Percentiles rank a stretch among this genome's conserved stretches.
Evolutionary conservation across 768 basidiomycete species (phyloP).

Genomic region (Scleroderma citrinum): DNA sequence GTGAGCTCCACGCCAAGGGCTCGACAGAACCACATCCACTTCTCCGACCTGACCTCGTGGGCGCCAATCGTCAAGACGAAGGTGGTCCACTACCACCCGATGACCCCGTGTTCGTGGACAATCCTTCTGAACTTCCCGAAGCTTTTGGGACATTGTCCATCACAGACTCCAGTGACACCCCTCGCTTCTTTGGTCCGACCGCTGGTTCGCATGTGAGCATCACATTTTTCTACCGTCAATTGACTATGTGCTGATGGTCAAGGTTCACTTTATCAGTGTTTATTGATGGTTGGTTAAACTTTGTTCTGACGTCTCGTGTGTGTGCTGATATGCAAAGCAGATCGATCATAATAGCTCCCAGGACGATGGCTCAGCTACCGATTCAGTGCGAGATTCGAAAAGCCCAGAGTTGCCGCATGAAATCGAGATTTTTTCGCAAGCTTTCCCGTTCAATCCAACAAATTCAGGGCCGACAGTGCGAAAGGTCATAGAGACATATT

Average conservation of each 20-base stretch:
- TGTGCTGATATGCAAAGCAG: slow-evolving; percentile 14
- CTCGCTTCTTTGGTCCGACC: slow-evolving; percentile 62
- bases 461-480: slow-evolving; percentile 43
- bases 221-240: background rate
- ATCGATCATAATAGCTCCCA: slow-evolving; percentile 16
- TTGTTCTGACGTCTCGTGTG: background rate
- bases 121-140: slow-evolving; percentile 43
- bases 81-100: slow-evolving; percentile 21
- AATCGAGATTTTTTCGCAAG: slow-evolving; percentile 45
- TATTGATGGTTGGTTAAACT: slow-evolving; percentile 25
- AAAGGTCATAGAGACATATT: slow-evolving; percentile 39
- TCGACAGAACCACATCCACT: slow-evolving; percentile 56
- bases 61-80: slow-evolving; percentile 24
- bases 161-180: slow-evolving; percentile 47
- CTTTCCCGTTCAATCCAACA: slow-evolving; percentile 62
- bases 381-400: slow-evolving; percentile 23
- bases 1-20: slow-evolving; percentile 42
- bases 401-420: slow-evolving; percentile 27
- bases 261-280: slow-evolving; percentile 19
- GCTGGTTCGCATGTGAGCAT: slow-evolving; percentile 58
- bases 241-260: slow-evolving; percentile 1
- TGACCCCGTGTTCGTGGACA: slow-evolving; percentile 8
- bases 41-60: slow-evolving; percentile 47
- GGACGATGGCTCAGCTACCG: slow-evolving; percentile 19
- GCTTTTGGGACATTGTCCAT: slow-evolving; percentile 58